Conservation (phyloP, 352 stramenopile genomes). For the Phytophthora boehmeriae region DNA sequence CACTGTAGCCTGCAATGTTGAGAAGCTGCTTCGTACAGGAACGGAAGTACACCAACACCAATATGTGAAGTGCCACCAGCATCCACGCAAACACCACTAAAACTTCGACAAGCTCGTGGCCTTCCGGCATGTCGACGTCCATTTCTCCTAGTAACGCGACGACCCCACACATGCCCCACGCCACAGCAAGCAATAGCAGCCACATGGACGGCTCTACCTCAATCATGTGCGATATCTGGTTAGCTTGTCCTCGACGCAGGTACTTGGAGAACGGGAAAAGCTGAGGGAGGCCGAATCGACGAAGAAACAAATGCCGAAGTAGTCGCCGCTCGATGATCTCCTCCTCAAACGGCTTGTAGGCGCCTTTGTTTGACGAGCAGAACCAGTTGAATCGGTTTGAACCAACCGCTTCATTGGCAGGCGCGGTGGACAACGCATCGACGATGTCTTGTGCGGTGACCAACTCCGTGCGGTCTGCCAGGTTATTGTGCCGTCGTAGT, state of each 20-base stretch:
- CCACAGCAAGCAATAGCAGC: constrained; percentile 42
- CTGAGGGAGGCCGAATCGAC: constrained; percentile 32
- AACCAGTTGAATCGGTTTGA: neutral
- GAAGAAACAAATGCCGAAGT: constrained; percentile 38
- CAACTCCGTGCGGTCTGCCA: constrained; percentile 48
- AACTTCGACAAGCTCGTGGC: constrained; percentile 37
- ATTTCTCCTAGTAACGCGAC: constrained; percentile 3
- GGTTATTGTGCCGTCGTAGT: constrained; percentile 43
- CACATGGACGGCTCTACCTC: constrained; percentile 60
- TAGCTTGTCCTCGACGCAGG: constrained; percentile 55
- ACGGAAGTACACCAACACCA: constrained; percentile 48
- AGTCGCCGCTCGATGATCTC: constrained; percentile 28
- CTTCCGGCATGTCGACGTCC: constrained; percentile 2
- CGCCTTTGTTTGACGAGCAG: neutral
- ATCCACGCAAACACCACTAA: constrained; percentile 44
- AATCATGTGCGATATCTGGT: constrained; percentile 69
- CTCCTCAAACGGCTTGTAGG: neutral
- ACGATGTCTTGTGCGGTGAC: constrained; percentile 30
- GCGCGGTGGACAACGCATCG: neutral
- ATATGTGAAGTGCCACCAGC: constrained; percentile 37
- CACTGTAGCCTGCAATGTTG: constrained; percentile 33
- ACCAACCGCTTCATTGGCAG: too few relatives aligned
- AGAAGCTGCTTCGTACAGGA: constrained; percentile 40
- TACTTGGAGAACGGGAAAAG: constrained; percentile 68
- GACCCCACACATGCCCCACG: constrained; percentile 29